These are phyloP conservation scores for Ustilago bromivora DNA, from an alignment of 1,284 basidiomycete genomes.

Conservation along the genomic window DNA sequence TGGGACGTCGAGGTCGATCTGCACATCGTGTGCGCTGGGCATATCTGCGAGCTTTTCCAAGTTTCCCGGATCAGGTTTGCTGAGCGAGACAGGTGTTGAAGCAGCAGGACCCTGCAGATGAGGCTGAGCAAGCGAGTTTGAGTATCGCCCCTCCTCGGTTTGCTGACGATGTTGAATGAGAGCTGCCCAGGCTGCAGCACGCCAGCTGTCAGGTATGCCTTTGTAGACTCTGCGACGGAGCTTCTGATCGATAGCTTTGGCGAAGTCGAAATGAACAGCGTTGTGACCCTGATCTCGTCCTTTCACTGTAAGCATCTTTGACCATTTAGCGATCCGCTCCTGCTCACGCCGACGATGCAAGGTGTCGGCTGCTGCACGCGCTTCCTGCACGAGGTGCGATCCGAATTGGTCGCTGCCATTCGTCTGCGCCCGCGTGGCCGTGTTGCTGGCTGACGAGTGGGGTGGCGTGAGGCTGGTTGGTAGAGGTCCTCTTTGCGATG, in stretches of 20 bases:
- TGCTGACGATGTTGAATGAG: slow-evolving; percentile 71
- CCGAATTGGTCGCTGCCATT: slow-evolving; percentile 8
- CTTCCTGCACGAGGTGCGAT: slow-evolving; percentile 16
- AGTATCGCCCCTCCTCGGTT: slow-evolving; percentile 73
- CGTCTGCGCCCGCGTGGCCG: not conserved
- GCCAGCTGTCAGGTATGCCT: slow-evolving; percentile 95
- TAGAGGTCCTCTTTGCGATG: not conserved
- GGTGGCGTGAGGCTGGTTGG: slow-evolving; percentile 10
- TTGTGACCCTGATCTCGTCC: slow-evolving; percentile 50
- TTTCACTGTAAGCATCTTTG: slow-evolving; percentile 51
- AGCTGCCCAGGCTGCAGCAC: slow-evolving; percentile 89
- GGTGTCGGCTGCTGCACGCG: slow-evolving; percentile 29
- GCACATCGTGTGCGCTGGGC: slow-evolving; percentile 89
- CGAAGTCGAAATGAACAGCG: slow-evolving; percentile 32
- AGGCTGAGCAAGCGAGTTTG: slow-evolving; percentile 25
- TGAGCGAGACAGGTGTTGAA: slow-evolving; percentile 8
- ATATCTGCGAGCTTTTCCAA: slow-evolving; percentile 20
- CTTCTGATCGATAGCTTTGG: slow-evolving; percentile 57
- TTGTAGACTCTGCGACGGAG: slow-evolving; percentile 84
- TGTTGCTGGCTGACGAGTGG: not conserved
- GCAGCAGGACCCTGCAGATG: slow-evolving; percentile 11
- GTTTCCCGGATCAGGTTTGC: not conserved
- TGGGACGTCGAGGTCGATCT: slow-evolving; percentile 98
- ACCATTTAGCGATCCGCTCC: slow-evolving; percentile 57
- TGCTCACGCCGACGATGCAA: slow-evolving; percentile 44